These are phyloP conservation scores for Gracilaria vermiculophylla DNA, from an alignment of 23 red algal species.

Conservation along the genomic window DNA sequence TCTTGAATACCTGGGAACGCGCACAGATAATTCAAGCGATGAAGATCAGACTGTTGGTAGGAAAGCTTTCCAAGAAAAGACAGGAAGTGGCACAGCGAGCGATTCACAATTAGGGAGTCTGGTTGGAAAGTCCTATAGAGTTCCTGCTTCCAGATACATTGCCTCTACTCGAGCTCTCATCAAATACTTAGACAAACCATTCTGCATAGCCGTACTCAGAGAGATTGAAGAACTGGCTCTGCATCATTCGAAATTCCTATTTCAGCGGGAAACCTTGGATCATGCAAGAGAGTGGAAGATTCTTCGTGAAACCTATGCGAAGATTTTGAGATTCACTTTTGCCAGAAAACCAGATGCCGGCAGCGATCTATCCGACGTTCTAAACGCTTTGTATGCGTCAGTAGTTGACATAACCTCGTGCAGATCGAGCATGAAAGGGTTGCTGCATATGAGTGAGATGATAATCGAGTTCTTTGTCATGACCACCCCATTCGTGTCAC, in stretches of 20 bases:
- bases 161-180: conserved; percentile 39
- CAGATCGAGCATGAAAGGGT: conserved; percentile 21
- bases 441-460: conserved; percentile 38
- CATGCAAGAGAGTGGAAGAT: conserved; percentile 61
- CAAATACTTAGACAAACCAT: conserved; percentile 47
- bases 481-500: conserved; percentile 17
- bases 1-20: conserved; percentile 19
- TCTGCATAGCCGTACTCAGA: conserved; percentile 32
- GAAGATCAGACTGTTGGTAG: conserved; percentile 16
- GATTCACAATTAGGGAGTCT: conserved; percentile 25
- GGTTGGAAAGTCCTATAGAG: conserved; percentile 19
- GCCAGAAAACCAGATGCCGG: background rate
- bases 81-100: conserved; percentile 26
- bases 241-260: conserved; percentile 17
- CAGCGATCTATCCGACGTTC: background rate
- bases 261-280: conserved; percentile 46
- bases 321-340: conserved; percentile 45
- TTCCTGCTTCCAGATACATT: conserved; percentile 39
- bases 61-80: conserved; percentile 50
- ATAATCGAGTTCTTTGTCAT: conserved; percentile 56
- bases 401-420: conserved; percentile 46
- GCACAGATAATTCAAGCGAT: conserved; percentile 7
- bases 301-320: conserved; percentile 22
- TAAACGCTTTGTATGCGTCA: conserved; percentile 1
- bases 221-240: conserved; percentile 32